Conservation (phyloP, 495 filamentous ascomycete species). For the Mytilinidion resinicola region DNA sequence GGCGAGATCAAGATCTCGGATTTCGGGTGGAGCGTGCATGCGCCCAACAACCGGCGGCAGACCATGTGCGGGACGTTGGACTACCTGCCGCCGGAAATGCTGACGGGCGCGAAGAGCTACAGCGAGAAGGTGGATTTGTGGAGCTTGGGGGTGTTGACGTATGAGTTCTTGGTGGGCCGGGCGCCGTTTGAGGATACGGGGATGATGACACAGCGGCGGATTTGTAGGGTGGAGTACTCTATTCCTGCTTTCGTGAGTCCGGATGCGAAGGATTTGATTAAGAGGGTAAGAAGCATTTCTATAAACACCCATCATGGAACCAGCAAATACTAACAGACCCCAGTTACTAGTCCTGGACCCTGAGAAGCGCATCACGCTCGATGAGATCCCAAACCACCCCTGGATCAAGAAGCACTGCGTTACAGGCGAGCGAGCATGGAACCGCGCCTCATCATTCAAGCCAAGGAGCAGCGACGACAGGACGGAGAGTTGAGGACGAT, state of each 20-base stretch:
- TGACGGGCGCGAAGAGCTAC: constrained; percentile 81
- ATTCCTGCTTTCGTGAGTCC: constrained; percentile 84
- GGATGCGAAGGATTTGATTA: constrained; percentile 89
- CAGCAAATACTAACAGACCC: constrained; percentile 3
- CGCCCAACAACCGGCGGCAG: constrained; percentile 85
- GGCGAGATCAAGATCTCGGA: constrained; percentile 98
- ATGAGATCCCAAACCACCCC: constrained; percentile 83
- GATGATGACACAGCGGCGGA: constrained; percentile 88
- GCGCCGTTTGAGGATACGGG: constrained; percentile 95
- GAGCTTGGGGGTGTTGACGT: constrained; percentile 90
- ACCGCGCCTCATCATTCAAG: constrained; percentile 18
- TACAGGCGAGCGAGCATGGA: constrained; percentile 57
- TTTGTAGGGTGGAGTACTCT: constrained; percentile 84
- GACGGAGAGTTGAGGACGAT: background rate
- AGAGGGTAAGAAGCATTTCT: constrained; percentile 78
- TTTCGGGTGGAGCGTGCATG: constrained; percentile 98
- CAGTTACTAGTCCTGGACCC: constrained; percentile 91
- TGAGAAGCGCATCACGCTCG: constrained; percentile 83
- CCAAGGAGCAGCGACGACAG: constrained; percentile 2
- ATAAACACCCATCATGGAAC: too few species aligned
- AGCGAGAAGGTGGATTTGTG: constrained; percentile 94
- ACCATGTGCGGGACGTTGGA: constrained; percentile 98
- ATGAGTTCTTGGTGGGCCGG: constrained; percentile 93
- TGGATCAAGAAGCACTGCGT: constrained; percentile 97
- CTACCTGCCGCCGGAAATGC: constrained; percentile 97